phyloP scores from a whole-genome alignment of 2,329 filamentous ascomycete species.

The Cladophialophora exuberans region DNA sequence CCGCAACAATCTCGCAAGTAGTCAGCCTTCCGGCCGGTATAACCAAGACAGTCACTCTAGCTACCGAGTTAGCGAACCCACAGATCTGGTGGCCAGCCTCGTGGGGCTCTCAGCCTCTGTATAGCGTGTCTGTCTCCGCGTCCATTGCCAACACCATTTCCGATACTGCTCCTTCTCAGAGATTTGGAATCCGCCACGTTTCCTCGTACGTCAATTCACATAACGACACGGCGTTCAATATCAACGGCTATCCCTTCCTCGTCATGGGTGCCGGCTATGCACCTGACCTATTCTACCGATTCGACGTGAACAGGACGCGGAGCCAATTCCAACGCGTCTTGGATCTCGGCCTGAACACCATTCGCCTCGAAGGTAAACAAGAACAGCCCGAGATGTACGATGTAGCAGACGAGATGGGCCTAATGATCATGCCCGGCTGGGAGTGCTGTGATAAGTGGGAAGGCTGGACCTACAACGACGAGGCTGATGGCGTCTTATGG shows the following conservation, averaged over 20 bases:
- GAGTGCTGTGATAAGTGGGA: constrained; percentile 73
- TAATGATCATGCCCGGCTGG: constrained; percentile 67
- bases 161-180: constrained; percentile 39
- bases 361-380: constrained; percentile 67
- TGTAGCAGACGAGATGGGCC: constrained; percentile 60
- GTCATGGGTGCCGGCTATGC: constrained; percentile 65
- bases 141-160: constrained; percentile 36
- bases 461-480: constrained; percentile 63
- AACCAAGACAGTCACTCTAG: constrained; percentile 45
- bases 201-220: constrained; percentile 54
- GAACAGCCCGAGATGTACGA: constrained; percentile 65
- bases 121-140: constrained; percentile 42
- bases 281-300: constrained; percentile 65
- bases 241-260: constrained; percentile 63
- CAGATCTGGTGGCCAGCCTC: constrained; percentile 64
- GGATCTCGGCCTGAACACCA: constrained; percentile 65
- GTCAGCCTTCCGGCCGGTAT: constrained; percentile 45
- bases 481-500: constrained; percentile 55
- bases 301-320: constrained; percentile 53
- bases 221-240: constrained; percentile 59
- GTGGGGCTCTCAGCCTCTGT: constrained; percentile 63
- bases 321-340: constrained; percentile 58
- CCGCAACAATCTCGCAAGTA: constrained; percentile 35
- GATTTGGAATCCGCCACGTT: constrained; percentile 61
- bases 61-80: constrained; percentile 47